Evolutionary conservation across 208 protist species (phyloP).

Genomic region (Polymyxa betae): DNA sequence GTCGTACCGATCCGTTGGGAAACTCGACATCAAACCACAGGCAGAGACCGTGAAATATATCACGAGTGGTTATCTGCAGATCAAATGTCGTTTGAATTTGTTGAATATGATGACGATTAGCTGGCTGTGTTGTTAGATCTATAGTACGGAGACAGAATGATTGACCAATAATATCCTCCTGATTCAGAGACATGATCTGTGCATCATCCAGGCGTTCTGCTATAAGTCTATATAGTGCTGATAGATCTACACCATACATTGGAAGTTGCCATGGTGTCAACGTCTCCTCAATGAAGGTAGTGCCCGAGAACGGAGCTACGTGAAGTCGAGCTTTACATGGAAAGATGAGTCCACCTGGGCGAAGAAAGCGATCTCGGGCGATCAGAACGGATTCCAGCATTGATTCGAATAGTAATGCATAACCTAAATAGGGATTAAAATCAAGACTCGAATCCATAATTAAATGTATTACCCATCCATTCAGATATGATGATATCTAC

Average conservation of each 20-base stretch:
- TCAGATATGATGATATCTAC: conserved; percentile 2
- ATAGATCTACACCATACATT: background rate
- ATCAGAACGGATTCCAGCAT: background rate
- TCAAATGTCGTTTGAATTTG: background rate
- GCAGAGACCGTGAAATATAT: background rate
- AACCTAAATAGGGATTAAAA: too few relatives aligned
- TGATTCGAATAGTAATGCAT: background rate
- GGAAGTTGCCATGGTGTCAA: background rate
- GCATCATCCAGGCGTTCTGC: too few relatives aligned
- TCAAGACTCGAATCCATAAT: too few relatives aligned
- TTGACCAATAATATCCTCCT: background rate
- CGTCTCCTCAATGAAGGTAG: background rate
- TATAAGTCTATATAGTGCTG: background rate
- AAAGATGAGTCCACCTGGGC: background rate
- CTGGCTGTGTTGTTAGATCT: background rate
- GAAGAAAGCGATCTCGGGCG: background rate
- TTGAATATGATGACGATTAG: background rate
- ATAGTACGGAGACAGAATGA: background rate
- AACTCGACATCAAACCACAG: background rate
- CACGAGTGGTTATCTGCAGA: background rate
- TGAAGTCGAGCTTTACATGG: background rate
- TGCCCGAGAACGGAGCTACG: background rate
- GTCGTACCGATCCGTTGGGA: background rate
- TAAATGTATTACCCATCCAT: too few relatives aligned
- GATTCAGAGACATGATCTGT: background rate